Evolutionary conservation across 31 red algal species (phyloP).

Genomic region (Bonnemaisonia californica): DNA sequence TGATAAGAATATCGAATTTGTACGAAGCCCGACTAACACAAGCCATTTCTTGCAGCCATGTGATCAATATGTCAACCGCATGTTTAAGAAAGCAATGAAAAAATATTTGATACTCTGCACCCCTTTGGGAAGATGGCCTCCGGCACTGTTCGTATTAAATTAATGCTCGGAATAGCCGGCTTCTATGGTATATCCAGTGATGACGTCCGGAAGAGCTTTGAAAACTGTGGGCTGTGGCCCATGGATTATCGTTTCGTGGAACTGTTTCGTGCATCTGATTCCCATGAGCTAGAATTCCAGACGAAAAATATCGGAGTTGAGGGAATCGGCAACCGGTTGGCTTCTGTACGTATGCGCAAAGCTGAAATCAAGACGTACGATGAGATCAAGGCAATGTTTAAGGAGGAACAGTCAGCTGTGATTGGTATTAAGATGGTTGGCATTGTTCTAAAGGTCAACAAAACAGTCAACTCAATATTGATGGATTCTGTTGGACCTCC

Average conservation of each 20-base stretch:
- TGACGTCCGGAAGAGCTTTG: neutral
- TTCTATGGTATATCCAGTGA: too few species aligned
- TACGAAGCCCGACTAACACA: neutral
- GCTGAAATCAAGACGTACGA: neutral
- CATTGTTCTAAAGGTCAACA: too few species aligned
- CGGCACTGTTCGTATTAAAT: neutral
- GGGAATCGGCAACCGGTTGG: neutral
- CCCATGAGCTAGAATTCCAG: neutral
- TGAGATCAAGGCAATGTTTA: neutral
- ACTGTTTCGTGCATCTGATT: too few species aligned
- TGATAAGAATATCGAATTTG: slow-evolving; percentile 2
- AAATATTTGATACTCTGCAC: neutral
- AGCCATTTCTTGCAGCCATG: slow-evolving; percentile 6
- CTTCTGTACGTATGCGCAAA: neutral
- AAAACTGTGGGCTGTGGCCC: neutral
- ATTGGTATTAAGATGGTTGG: too few species aligned
- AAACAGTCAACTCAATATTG: too few species aligned
- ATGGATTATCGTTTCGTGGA: too few species aligned
- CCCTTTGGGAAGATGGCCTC: neutral
- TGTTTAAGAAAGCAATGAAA: neutral
- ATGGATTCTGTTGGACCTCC: too few species aligned
- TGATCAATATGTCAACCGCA: neutral
- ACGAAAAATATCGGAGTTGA: neutral
- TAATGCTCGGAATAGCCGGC: too few species aligned
- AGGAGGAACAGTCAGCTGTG: neutral